Conservation (phyloP, 495 filamentous ascomycete genomes). For the Tricharina praecox region DNA sequence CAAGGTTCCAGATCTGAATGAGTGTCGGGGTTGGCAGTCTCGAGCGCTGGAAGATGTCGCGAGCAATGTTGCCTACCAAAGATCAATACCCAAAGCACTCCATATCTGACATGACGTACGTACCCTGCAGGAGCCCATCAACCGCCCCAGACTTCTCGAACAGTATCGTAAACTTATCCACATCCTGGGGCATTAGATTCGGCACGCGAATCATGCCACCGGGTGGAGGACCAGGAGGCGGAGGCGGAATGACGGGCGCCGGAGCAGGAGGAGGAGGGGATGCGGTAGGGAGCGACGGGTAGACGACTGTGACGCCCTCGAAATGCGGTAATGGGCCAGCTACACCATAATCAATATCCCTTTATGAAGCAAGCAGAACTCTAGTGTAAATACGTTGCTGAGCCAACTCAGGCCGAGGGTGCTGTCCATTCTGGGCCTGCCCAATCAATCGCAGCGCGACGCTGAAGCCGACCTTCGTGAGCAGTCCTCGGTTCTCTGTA, state of each 20-base stretch:
- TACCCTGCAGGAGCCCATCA: slow-evolving; percentile 67
- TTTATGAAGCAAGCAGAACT: background rate
- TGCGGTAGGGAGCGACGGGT: slow-evolving; percentile 25
- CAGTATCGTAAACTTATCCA: slow-evolving; percentile 62
- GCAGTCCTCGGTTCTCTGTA: slow-evolving; percentile 80
- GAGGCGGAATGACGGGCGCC: slow-evolving; percentile 29
- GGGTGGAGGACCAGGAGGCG: slow-evolving; percentile 38
- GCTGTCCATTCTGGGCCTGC: slow-evolving; percentile 73
- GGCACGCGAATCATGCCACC: slow-evolving; percentile 66
- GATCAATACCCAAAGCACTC: background rate
- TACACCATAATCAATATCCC: slow-evolving; percentile 25
- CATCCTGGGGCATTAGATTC: slow-evolving; percentile 74
- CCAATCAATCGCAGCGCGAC: slow-evolving; percentile 85
- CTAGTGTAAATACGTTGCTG: slow-evolving; percentile 35
- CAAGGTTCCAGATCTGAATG: slow-evolving; percentile 84
- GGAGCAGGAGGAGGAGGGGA: slow-evolving; percentile 29
- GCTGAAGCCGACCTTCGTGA: slow-evolving; percentile 81
- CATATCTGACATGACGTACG: slow-evolving; percentile 1
- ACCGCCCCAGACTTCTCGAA: slow-evolving; percentile 75
- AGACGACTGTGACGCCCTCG: slow-evolving; percentile 46
- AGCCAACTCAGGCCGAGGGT: slow-evolving; percentile 62
- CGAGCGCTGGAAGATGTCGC: slow-evolving; percentile 86
- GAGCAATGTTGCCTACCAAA: slow-evolving; percentile 52
- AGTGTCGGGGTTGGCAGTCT: slow-evolving; percentile 77
- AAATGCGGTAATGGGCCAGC: slow-evolving; percentile 85